Percentiles rank a stretch among this genome's conserved stretches.
Evolutionary conservation across 1,139 yeast genomes (phyloP).

Genomic region (Taphrina betulina): DNA sequence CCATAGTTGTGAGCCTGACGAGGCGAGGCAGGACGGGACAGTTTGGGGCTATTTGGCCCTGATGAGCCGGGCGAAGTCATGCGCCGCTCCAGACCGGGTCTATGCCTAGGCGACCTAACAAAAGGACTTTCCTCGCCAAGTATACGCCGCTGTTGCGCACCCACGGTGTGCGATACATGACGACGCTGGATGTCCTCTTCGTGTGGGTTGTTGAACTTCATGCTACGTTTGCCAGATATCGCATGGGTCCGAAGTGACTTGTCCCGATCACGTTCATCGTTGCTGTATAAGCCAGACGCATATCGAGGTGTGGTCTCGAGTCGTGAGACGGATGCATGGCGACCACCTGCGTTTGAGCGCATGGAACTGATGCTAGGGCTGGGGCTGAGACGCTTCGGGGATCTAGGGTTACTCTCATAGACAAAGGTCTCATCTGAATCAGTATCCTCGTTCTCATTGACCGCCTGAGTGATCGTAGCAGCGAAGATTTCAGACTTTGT

Average conservation of each 20-base stretch:
- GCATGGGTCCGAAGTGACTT: constrained; percentile 21
- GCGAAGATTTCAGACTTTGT: constrained; percentile 89
- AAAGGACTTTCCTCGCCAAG: constrained; percentile 11
- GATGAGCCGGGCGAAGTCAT: constrained; percentile 19
- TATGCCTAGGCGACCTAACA: constrained; percentile 17
- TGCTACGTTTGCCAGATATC: constrained; percentile 34
- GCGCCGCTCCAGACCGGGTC: constrained; percentile 26
- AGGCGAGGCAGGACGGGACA: constrained; percentile 24
- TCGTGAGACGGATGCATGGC: constrained; percentile 4
- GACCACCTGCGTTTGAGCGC: constrained; percentile 1
- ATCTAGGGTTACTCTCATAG: constrained; percentile 54
- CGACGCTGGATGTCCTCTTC: constrained; percentile 13
- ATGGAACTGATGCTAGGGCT: constrained; percentile 13
- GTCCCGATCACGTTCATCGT: constrained; percentile 21
- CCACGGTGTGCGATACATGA: constrained; percentile 26
- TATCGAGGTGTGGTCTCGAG: constrained; percentile 1
- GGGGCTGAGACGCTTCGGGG: constrained; percentile 21
- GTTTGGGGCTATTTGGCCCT: constrained; percentile 2
- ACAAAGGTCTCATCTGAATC: constrained; percentile 94
- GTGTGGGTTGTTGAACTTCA: constrained; percentile 31
- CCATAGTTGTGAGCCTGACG: constrained; percentile 5
- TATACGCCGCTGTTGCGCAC: neutral
- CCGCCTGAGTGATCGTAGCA: constrained; percentile 89
- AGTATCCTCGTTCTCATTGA: constrained; percentile 79
- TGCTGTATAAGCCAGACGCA: constrained; percentile 4